These are phyloP conservation scores for Monilinia aucupariae DNA, from an alignment of 2,329 filamentous ascomycete genomes.

Conservation along the genomic window DNA sequence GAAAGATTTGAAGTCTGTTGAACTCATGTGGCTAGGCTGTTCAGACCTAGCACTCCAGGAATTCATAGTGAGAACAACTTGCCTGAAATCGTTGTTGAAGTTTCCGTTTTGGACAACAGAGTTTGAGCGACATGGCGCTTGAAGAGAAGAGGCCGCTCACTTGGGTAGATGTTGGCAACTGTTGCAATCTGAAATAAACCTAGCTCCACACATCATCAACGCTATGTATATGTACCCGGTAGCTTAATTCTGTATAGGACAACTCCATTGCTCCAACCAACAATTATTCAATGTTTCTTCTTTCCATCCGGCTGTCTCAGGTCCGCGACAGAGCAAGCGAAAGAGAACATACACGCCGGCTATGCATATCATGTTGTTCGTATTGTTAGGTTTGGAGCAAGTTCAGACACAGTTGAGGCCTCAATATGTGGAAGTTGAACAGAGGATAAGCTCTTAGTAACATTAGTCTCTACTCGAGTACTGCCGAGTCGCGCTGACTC, in stretches of 20 bases:
- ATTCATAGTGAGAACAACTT: neutral
- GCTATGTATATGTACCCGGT: neutral
- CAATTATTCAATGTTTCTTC: no score
- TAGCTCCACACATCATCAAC: neutral
- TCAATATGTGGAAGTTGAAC: no score
- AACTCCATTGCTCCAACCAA: neutral
- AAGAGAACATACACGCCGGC: neutral
- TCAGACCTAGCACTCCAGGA: neutral
- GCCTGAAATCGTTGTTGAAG: neutral
- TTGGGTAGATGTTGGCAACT: neutral
- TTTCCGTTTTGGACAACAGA: neutral
- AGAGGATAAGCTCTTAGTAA: no score
- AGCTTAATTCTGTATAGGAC: no score
- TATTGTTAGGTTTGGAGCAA: no score
- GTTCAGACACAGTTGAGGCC: no score
- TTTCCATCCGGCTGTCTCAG: neutral
- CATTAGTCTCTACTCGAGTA: no score
- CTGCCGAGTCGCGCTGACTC: no score
- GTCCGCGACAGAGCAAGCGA: neutral
- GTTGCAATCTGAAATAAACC: neutral
- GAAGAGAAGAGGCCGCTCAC: constrained; percentile 5
- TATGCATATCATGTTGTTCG: neutral
- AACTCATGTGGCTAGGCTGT: neutral
- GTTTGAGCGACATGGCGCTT: neutral
- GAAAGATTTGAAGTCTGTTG: neutral